Evolutionary conservation across 2,329 filamentous ascomycete genomes (phyloP), one percentile per base, ranked within the genome.

Genomic region (Pleoardoris graminearum): DNA sequence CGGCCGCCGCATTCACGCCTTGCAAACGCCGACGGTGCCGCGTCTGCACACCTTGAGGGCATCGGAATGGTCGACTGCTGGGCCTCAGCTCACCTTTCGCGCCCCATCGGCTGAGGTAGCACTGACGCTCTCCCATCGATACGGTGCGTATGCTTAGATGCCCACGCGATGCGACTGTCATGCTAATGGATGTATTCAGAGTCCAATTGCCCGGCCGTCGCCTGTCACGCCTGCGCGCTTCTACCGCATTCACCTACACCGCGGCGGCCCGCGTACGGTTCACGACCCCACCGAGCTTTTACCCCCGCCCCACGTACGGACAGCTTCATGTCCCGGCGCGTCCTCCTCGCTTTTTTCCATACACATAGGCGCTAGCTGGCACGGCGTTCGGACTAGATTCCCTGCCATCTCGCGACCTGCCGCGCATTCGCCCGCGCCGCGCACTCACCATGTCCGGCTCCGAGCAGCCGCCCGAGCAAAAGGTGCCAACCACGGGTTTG

Each of bases 71-170:
- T 64, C 60, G 47, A 55, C 59, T 55, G 53, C 19, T 52, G 60
- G 58, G 53, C 44, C 48, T 55, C 61, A 61, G 61, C 60, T 59
- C 48, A 48, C 57, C 49, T 37, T 21, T 29, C 45, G 61, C 60
- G 59, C 62, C 55, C 50, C 61, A 60, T 35, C 66, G 60, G 63
- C 66, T 67, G 66, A 63, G 65, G 61, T 66, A 65, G 61, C 59
- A 49, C 41, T 29, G 42, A 39, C 54, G 50, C 42, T 49, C 42
- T 30, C 19, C 30, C 57, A 32, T 51, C 38, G 51, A 53, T 51
- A 55, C 50, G 53, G 61, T 62, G 57, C 53, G 55, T 27, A 27
- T 25, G 37, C 33, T n/a, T 23, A 55, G 39, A 54, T 50, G 25
- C 21, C 49, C 49, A 16, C 36, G 45, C 35, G 19, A 35, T 41